Percentiles rank a stretch among this genome's conserved stretches.
Conservation (phyloP, 495 filamentous ascomycete species). For the Xylaria acuta region DNA sequence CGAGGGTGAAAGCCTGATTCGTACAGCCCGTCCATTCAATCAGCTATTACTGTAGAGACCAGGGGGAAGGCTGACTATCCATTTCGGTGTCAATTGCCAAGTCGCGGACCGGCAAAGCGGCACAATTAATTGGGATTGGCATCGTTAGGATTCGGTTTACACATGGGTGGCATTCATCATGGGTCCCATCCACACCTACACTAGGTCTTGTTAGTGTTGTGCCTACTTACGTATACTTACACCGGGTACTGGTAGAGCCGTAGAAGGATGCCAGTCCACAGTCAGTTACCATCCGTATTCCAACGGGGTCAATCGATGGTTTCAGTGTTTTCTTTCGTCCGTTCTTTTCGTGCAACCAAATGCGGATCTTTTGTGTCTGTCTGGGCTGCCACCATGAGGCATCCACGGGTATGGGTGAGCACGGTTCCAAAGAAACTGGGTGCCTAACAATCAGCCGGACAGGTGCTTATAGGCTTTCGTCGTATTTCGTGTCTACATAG, state of each 20-base stretch:
- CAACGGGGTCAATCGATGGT: background rate
- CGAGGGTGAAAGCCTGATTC: background rate
- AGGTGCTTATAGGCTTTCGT: background rate
- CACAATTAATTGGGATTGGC: conserved; percentile 11
- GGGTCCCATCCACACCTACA: background rate
- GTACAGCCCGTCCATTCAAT: background rate
- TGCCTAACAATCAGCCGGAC: background rate
- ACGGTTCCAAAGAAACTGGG: background rate
- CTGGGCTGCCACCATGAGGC: background rate
- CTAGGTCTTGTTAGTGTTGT: background rate
- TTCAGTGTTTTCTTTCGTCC: background rate
- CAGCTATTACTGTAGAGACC: background rate
- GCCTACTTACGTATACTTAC: no score
- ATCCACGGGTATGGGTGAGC: background rate
- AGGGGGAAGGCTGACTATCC: background rate
- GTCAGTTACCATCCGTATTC: background rate
- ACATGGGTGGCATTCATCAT: background rate
- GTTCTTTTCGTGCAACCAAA: background rate
- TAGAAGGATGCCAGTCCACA: background rate
- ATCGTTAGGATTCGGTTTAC: background rate
- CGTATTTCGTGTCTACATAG: conserved; percentile 9
- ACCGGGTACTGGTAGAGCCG: background rate
- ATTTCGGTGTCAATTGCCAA: background rate
- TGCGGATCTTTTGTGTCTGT: background rate
- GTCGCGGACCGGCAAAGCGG: background rate